Evolutionary conservation across 23 red algal species (phyloP), one percentile per base, ranked within the genome.

Genomic region (Agarophyton chilense): DNA sequence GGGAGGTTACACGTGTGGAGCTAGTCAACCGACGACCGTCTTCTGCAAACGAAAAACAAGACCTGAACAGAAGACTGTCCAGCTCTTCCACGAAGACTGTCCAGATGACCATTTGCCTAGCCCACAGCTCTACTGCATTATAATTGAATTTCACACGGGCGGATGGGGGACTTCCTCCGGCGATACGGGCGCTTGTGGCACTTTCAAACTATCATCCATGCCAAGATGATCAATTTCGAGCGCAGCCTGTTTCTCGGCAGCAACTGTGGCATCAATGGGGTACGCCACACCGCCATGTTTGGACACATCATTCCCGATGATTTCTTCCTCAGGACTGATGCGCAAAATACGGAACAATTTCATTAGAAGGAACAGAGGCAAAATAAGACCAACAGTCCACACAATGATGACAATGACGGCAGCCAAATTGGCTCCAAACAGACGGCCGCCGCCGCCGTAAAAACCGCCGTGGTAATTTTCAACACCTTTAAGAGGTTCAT

Each of bases 281-380:
- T 98, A 98, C 22, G 96, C 96, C n/a, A 79, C 86, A 0, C 96
- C 96, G 39, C 96, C 96, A 57, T 95, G 92, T 35, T 95, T 92
- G 32, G 93, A 93, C 0, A 91, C 83, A 79, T 98, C 96, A 55
- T 94, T 95, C 14, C 96, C 96, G 29, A 74, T 85, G 45, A 98
- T 60, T 76, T 98, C 96, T 63, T 93, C 79, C 26, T 92, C 96
- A 0, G 89, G 80, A 39, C 92, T 80, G 47, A 98, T 91, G 52
- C 96, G 92, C 26, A 98, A 93, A 34, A 95, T 72, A 0, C 93
- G 84, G 38, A 76, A 16, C 16, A 80, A 13, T 1, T 93, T 95
- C 60, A 98, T 79, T 13, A 71, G 12, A 0, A 91, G 0, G 68
- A 95, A 98, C 46, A 95, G 53, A 1, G 83, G 73, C 24, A 68